Base-by-base conservation (phyloP, 768 basidiomycete species). In the Tricholoma hemisulphureum region DNA sequence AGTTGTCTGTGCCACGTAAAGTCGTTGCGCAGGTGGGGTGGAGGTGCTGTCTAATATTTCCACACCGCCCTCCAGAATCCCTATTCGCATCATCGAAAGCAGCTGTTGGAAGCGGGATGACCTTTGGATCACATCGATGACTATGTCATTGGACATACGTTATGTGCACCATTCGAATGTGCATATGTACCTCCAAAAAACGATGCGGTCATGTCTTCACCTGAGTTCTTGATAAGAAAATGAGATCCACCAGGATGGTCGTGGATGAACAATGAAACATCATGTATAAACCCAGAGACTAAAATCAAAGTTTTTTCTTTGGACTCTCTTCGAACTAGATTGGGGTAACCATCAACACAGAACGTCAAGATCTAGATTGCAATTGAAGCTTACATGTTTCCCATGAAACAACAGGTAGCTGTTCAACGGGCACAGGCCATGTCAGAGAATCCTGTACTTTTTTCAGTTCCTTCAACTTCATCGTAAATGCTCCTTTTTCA, bases 121-220 rank as follows among this genome's bases (percentile, higher is more conserved):
- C 8, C 18, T 28, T 49, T 14, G 13, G 26, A 18, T 28, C 7
- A 10, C 8, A 18, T 49, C n/a, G 23, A 28, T 28, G 46, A 18
- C 46, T 7, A 49, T n/a, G 46, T 13, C 16, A 13, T 49, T n/a
- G n/a, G 20, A 73, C 83, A 59, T 67, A 86, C 86, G 61, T 89
- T 90, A 69, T 89, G 87, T 8, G 91, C 91, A 4, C 89, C 91
- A 70, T 91, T 89, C 11, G 88, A 90, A 67, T 94, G 91, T 31
- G 85, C 80, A 71, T 93, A 91, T 2, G 87, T 76, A 24, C 93
- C 93, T 4, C 94, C 94, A 68, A 88, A 91, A 76, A 95, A 95
- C 2, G 89, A 81, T 1, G 88, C 81, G 0, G 93, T 93, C 69
- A 90, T 86, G 61, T 95, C 93, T 65, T 85, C 87, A 20, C 93